These are phyloP conservation scores for Boletus sp. DNA, from an alignment of 768 basidiomycete genomes.

Conservation along the genomic window DNA sequence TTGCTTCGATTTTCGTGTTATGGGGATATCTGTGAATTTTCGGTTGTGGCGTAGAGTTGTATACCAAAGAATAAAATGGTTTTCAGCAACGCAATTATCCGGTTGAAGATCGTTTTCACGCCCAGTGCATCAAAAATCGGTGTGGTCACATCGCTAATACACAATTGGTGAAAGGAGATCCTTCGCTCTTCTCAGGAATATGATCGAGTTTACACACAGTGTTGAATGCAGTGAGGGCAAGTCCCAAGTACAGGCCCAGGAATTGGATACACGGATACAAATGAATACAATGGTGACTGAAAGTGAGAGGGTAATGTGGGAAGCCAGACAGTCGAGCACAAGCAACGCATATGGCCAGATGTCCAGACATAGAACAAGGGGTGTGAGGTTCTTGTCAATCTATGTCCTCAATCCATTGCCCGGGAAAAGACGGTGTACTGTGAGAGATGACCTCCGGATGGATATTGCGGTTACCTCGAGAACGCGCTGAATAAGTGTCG, in stretches of 20 bases:
- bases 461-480: constrained; percentile 10
- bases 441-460: constrained; percentile 6
- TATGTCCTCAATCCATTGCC: constrained; percentile 35
- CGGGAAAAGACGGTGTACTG: constrained; percentile 29
- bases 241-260: constrained; percentile 5
- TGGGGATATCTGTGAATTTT: not conserved
- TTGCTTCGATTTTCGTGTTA: not conserved
- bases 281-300: constrained; percentile 13
- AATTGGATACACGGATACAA: constrained; percentile 23
- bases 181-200: not conserved
- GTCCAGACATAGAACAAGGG: not conserved
- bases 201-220: not conserved
- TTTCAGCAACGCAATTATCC: not conserved
- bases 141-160: too few species aligned
- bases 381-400: constrained; percentile 19
- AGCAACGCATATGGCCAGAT: not conserved
- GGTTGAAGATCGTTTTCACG: not conserved
- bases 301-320: constrained; percentile 11
- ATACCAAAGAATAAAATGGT: constrained; percentile 1
- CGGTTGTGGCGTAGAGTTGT: not conserved
- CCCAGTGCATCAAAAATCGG: too few species aligned
- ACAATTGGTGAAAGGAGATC: too few species aligned
- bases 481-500: constrained; percentile 11
- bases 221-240: not conserved
- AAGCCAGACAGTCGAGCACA: not conserved